Base-by-base conservation (phyloP, 305 asterid genomes). In the Nicotiana rustica region DNA sequence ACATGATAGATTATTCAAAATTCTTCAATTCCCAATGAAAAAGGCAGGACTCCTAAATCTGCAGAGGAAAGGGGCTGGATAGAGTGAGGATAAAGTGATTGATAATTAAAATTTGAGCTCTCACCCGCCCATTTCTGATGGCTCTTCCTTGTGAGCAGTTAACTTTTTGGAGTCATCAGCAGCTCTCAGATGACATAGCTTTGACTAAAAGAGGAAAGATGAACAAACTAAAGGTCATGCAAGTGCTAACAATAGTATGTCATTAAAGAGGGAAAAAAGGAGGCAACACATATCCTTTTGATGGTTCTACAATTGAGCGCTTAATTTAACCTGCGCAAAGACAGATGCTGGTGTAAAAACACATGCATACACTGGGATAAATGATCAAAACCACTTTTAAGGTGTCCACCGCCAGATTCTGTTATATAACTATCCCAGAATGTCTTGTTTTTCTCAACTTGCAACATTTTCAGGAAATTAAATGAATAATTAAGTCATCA, bases 91-190 rank as follows among this genome's bases (percentile, higher is more conserved):
- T 21, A 21, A 71, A 47, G 19, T 19, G 61, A 47, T 12, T 71
- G 78, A 73, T 73, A 75, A 81, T 76, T 33, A 59, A 79, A 67
- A 59, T 76, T 31, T 52, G 29, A 78, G 84, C 80, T 55, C 97
- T 90, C 67, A 96, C 99, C 98, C 99, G 85, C 99, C 99, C 98
- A 94, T 94, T 93, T 96, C 99, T 57, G 97, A 92, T 84, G 96
- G 91, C 88, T 94, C 99, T 89, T 96, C 99, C 86, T 92, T 92
- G 87, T 10, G 81, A 67, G 71, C 81, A 84, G 89, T 91, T 84
- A 96, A 83, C 67, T 89, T 89, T 83, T 86, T 87, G 82, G 93
- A 86, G 88, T 80, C 82, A 85, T 85, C 84, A 83, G 92, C 93
- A 19, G 66, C 89, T 85, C 84, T 92, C 79, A 96, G 91, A 83